Conservation (phyloP, 805 yeast species). For the Kodamaea kaohsiungensis region DNA sequence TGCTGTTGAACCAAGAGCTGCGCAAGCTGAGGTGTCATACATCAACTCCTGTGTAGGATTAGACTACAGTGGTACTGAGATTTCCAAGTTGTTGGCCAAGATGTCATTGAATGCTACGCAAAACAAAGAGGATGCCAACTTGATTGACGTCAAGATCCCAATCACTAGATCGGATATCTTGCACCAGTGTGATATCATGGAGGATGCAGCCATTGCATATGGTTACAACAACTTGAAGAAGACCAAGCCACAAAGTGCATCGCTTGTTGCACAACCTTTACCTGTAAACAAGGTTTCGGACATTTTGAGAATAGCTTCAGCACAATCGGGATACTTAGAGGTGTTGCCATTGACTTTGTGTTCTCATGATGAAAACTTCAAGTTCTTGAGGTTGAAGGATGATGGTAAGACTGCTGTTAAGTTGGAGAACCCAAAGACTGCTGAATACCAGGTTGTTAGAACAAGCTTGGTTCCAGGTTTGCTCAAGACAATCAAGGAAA, state of each 20-base stretch:
- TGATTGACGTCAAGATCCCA: constrained; percentile 74
- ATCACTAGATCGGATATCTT: constrained; percentile 93
- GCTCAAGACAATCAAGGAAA: constrained; percentile 91
- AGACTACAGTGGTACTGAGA: constrained; percentile 64
- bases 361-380: constrained; percentile 96
- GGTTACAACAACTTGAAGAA: constrained; percentile 88
- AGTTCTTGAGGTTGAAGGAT: constrained; percentile 72
- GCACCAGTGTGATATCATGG: constrained; percentile 98
- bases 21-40: constrained; percentile 77
- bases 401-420: constrained; percentile 80
- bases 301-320: constrained; percentile 84
- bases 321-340: constrained; percentile 95
- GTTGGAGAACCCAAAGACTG: constrained; percentile 93
- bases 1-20: constrained; percentile 60
- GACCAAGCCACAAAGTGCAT: constrained; percentile 67
- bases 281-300: constrained; percentile 91
- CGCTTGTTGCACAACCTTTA: constrained; percentile 83
- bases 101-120: constrained; percentile 77
- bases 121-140: constrained; percentile 45
- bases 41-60: constrained; percentile 94
- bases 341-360: constrained; percentile 94
- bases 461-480: constrained; percentile 93
- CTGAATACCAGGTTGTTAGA: constrained; percentile 97
- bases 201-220: constrained; percentile 95
- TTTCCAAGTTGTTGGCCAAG: constrained; percentile 65